Conservation (phyloP, 2,329 filamentous ascomycete species). For the Pseudopithomyces maydicus region DNA sequence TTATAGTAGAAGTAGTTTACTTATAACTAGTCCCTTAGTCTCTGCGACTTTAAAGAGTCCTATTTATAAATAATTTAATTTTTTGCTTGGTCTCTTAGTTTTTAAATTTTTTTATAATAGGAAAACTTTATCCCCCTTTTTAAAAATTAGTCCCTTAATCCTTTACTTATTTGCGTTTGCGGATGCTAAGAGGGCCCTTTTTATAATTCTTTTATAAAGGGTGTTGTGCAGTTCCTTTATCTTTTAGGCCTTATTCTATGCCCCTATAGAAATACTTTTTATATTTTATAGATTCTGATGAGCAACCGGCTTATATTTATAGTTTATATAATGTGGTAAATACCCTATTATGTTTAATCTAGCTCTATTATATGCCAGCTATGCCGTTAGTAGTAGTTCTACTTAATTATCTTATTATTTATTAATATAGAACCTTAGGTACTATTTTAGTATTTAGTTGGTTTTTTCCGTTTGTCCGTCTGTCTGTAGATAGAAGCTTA, state of each 20-base stretch:
- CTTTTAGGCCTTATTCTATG: not conserved
- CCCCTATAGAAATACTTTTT: not conserved
- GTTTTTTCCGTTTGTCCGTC: not conserved
- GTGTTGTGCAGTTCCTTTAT: not conserved
- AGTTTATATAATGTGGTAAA: conserved; percentile 1
- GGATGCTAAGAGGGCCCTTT: not conserved
- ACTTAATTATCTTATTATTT: conserved; percentile 2
- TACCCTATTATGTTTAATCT: not conserved
- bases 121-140: conserved; percentile 2
- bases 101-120: not conserved
- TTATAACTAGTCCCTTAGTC: not conserved
- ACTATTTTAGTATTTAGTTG: conserved; percentile 2
- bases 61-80: not conserved
- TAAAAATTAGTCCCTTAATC: conserved; percentile 7
- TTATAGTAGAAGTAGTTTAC: not conserved
- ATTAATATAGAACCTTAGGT: not conserved
- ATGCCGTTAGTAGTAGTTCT: not conserved
- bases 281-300: not conserved
- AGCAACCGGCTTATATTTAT: not conserved
- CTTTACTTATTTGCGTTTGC: not conserved
- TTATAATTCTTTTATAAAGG: not conserved
- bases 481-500: not conserved
- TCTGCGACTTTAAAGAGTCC: not conserved
- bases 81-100: not conserved
- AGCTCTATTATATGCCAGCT: not conserved